Evolutionary conservation across 2,329 filamentous ascomycete species (phyloP).

Genomic region (Parastagonospora avenae): DNA sequence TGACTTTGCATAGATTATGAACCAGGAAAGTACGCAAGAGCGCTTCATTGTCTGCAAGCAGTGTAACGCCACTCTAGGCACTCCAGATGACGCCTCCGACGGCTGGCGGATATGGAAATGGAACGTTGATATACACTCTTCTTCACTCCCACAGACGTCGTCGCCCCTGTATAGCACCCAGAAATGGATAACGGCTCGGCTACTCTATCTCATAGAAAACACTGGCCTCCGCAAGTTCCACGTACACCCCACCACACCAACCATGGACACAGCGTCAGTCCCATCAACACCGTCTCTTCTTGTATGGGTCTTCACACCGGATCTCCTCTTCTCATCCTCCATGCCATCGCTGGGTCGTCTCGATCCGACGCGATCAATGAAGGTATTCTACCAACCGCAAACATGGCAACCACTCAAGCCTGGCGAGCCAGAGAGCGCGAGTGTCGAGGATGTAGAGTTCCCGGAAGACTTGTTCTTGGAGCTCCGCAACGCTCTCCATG

Average conservation of each 20-base stretch:
- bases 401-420: constrained; percentile 29
- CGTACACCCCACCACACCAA: constrained; percentile 46
- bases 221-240: constrained; percentile 62
- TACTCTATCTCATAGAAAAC: constrained; percentile 62
- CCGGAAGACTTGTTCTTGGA: constrained; percentile 57
- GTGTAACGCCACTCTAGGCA: constrained; percentile 45
- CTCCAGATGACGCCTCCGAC: constrained; percentile 49
- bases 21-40: constrained; percentile 4
- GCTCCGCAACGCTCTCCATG: constrained; percentile 52
- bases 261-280: background rate
- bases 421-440: constrained; percentile 46
- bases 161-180: constrained; percentile 27
- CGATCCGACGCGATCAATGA: constrained; percentile 59
- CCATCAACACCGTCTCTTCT: constrained; percentile 35
- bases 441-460: constrained; percentile 59
- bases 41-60: constrained; percentile 43
- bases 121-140: constrained; percentile 42
- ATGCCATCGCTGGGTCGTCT: constrained; percentile 22
- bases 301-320: constrained; percentile 66
- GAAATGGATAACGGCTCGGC: constrained; percentile 60
- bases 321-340: constrained; percentile 61
- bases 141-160: constrained; percentile 4
- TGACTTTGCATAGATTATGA: constrained; percentile 15
- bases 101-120: constrained; percentile 60
- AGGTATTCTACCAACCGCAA: constrained; percentile 58